Percentiles rank a stretch among this genome's conserved stretches.
Evolutionary conservation across 805 yeast species (phyloP).

Genomic region (Cyberlindnera suaveolens): DNA sequence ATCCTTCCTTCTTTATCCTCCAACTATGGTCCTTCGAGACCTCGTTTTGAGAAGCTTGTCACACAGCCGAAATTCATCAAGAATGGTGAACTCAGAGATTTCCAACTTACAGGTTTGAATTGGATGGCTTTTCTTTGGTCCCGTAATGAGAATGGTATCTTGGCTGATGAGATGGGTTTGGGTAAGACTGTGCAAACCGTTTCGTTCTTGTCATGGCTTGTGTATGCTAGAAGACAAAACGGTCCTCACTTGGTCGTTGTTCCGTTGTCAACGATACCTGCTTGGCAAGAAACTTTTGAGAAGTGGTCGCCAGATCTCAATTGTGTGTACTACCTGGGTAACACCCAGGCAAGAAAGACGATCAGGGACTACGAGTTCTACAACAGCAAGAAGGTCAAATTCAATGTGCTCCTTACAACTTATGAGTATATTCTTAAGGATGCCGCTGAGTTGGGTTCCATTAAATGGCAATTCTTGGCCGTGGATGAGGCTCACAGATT

Average conservation of each 20-base stretch:
- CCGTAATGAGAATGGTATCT: slow-evolving; percentile 91
- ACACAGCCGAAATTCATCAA: slow-evolving; percentile 87
- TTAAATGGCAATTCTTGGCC: slow-evolving; percentile 94
- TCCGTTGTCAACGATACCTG: slow-evolving; percentile 92
- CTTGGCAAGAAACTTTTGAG: slow-evolving; percentile 99
- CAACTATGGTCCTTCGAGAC: slow-evolving; percentile 67
- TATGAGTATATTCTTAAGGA: slow-evolving; percentile 95
- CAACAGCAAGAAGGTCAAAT: slow-evolving; percentile 69
- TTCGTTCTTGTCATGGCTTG: slow-evolving; percentile 87
- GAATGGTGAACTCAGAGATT: slow-evolving; percentile 89
- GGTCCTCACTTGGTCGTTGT: slow-evolving; percentile 98
- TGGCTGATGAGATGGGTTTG: slow-evolving; percentile 98
- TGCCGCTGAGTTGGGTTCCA: slow-evolving; percentile 65
- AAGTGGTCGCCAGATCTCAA: slow-evolving; percentile 96
- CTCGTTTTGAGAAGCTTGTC: slow-evolving; percentile 80
- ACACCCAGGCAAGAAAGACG: slow-evolving; percentile 74
- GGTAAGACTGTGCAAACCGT: slow-evolving; percentile 98
- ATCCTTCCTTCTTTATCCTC: slow-evolving; percentile 80
- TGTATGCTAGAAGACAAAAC: slow-evolving; percentile 91
- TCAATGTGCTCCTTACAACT: slow-evolving; percentile 88
- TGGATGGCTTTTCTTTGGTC: slow-evolving; percentile 99
- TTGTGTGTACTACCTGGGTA: slow-evolving; percentile 89
- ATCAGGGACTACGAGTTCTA: slow-evolving; percentile 85
- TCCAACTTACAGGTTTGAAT: slow-evolving; percentile 94
- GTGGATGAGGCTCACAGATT: slow-evolving; percentile 98